phyloP scores from a whole-genome alignment of 306 rosid genomes.

The Sophora flavescens region DNA sequence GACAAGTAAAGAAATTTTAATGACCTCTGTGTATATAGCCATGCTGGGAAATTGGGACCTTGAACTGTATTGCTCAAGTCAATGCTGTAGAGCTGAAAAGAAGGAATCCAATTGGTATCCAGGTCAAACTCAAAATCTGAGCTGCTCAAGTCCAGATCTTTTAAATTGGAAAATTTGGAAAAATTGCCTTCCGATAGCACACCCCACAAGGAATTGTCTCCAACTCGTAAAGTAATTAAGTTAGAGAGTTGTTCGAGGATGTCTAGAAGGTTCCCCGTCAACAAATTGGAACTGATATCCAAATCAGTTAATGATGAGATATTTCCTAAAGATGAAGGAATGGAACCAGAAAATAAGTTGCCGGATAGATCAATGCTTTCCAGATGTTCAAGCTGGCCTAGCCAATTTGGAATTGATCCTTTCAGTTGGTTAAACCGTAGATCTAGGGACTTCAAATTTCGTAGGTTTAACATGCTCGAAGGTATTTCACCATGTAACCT shows the following conservation, averaged over 20 bases:
- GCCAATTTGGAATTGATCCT: not conserved
- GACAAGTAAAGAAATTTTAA: rapidly evolving
- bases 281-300: not conserved
- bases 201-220: not conserved
- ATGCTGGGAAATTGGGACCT: conserved; percentile 29
- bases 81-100: not conserved
- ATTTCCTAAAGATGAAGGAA: conserved; percentile 23
- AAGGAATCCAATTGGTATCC: not conserved
- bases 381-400: not conserved
- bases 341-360: not conserved
- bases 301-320: not conserved
- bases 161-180: not conserved
- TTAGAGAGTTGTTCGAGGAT: not conserved
- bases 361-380: not conserved
- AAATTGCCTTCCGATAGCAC: not conserved
- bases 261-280: not conserved
- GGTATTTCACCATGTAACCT: conserved; percentile 3
- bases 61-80: not conserved
- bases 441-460: not conserved
- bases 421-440: not conserved
- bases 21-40: conserved; percentile 33
- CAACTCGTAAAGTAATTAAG: not conserved
- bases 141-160: not conserved
- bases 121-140: not conserved
- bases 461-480: not conserved